A percentile compares a stretch with the other conserved stretches of the same genome.
Conservation (phyloP, 345 rosid species). For the Anastatica hierochuntica region DNA sequence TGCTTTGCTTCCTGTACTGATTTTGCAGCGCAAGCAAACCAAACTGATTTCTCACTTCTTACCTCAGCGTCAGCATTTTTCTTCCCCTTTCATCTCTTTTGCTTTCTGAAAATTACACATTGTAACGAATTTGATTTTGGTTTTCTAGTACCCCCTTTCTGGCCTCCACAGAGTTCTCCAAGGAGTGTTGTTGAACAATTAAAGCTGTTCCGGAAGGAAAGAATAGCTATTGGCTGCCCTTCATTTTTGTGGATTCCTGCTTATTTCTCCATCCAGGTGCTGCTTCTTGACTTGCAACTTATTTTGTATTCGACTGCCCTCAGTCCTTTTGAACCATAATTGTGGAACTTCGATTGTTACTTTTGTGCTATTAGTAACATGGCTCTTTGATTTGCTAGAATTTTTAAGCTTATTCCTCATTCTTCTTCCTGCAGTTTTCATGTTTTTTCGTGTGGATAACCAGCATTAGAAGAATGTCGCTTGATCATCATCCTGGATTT, state of each 20-base stretch:
- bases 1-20: constrained; percentile 47
- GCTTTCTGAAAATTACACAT: background rate
- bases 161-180: constrained; percentile 78
- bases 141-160: constrained; percentile 72
- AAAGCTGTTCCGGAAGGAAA: constrained; percentile 37
- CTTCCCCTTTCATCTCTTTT: background rate
- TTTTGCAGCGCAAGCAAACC: constrained; percentile 60
- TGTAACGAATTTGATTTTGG: constrained; percentile 11
- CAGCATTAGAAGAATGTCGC: constrained; percentile 33
- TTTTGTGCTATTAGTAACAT: background rate
- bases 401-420: constrained; percentile 10
- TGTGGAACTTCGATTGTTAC: no score
- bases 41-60: constrained; percentile 40
- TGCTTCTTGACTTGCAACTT: background rate
- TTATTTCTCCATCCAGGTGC: constrained; percentile 59
- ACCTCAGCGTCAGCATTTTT: constrained; percentile 56
- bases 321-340: background rate
- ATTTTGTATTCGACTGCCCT: background rate
- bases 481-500: constrained; percentile 29
- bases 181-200: constrained; percentile 55
- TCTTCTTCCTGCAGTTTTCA: constrained; percentile 47
- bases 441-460: constrained; percentile 38
- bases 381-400: background rate
- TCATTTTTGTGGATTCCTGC: constrained; percentile 65
- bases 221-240: constrained; percentile 65